phyloP scores from a whole-genome alignment of 2,329 filamentous ascomycete genomes.

The Colletotrichum plurivorum region DNA sequence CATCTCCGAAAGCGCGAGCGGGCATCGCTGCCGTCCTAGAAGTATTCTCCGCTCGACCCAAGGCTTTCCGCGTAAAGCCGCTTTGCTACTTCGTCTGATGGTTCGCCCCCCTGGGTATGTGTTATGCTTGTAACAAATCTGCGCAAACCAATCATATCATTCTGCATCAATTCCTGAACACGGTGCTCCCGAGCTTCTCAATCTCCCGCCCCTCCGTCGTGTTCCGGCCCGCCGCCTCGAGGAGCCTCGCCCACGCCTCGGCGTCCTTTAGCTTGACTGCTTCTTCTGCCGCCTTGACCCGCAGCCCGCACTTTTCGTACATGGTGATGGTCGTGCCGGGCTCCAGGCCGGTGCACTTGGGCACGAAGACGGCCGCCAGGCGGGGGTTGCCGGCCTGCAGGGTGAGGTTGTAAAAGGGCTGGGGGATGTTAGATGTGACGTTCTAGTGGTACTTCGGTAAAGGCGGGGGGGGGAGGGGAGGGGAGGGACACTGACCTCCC shows the following conservation, averaged over 20 bases:
- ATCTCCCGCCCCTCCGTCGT: slow-evolving; percentile 82
- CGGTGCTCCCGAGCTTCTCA: slow-evolving; percentile 79
- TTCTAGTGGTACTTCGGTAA: too few species aligned
- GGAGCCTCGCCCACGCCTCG: slow-evolving; percentile 79
- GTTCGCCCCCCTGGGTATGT: too few species aligned
- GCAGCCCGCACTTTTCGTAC: slow-evolving; percentile 96
- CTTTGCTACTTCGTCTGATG: too few species aligned
- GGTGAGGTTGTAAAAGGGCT: slow-evolving; percentile 93
- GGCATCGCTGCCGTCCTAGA: too few species aligned
- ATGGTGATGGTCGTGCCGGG: slow-evolving; percentile 83
- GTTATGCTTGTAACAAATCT: too few species aligned
- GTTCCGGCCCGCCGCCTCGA: slow-evolving; percentile 79
- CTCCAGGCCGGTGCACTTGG: slow-evolving; percentile 84
- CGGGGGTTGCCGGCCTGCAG: slow-evolving; percentile 91
- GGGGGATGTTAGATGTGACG: neutral
- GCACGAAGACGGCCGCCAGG: slow-evolving; percentile 85
- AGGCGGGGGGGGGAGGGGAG: too few species aligned
- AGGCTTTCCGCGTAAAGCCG: too few species aligned
- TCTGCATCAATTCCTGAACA: slow-evolving; percentile 59
- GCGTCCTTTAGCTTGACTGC: slow-evolving; percentile 86
- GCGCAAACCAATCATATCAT: too few species aligned
- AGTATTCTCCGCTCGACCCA: too few species aligned
- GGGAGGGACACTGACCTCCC: slow-evolving; percentile 79
- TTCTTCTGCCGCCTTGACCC: slow-evolving; percentile 91
- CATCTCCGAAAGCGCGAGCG: too few species aligned